A percentile compares a stretch with the other conserved stretches of the same genome.
Evolutionary conservation across 1,139 yeast species (phyloP).

Genomic region (Saccharomyces pastorianus): DNA sequence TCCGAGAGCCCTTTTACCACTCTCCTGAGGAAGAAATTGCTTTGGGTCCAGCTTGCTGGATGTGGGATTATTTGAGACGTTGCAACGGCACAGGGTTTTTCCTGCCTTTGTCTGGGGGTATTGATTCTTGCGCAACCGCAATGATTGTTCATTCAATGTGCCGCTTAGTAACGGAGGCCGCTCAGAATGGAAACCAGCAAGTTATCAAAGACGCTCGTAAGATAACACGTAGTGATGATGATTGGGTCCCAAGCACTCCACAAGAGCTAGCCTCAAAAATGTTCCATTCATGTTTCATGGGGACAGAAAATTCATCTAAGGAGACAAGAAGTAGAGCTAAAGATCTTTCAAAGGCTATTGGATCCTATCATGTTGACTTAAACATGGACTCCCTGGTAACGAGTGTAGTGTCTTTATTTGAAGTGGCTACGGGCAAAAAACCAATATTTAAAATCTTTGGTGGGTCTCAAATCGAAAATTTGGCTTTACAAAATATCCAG

Average conservation of each 20-base stretch:
- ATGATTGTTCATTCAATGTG: conserved; percentile 94
- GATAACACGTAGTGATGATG: conserved; percentile 45
- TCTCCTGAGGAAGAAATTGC: conserved; percentile 94
- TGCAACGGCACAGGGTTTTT: conserved; percentile 86
- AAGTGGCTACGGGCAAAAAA: conserved; percentile 78
- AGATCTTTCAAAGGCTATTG: conserved; percentile 63
- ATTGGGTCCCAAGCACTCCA: conserved; percentile 65
- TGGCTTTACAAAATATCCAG: conserved; percentile 92
- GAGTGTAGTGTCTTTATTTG: conserved; percentile 68
- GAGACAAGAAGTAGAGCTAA: conserved; percentile 87
- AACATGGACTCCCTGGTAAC: conserved; percentile 81
- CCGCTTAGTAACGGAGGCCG: conserved; percentile 63
- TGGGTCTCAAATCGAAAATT: conserved; percentile 81
- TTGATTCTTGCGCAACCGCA: conserved; percentile 96
- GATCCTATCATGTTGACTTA: conserved; percentile 83
- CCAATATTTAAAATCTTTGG: conserved; percentile 91
- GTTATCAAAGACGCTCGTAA: conserved; percentile 68
- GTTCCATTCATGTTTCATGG: conserved; percentile 91
- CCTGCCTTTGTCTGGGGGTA: conserved; percentile 92
- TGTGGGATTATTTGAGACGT: conserved; percentile 94
- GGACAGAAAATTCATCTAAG: conserved; percentile 80
- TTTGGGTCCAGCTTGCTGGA: conserved; percentile 97
- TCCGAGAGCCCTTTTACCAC: conserved; percentile 52
- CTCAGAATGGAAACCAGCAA: conserved; percentile 56
- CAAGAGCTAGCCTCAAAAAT: conserved; percentile 65